Evolutionary conservation across 2,329 filamentous ascomycete genomes (phyloP), one percentile per base, ranked within the genome.

Genomic region (Chaetomiaceae sp.): DNA sequence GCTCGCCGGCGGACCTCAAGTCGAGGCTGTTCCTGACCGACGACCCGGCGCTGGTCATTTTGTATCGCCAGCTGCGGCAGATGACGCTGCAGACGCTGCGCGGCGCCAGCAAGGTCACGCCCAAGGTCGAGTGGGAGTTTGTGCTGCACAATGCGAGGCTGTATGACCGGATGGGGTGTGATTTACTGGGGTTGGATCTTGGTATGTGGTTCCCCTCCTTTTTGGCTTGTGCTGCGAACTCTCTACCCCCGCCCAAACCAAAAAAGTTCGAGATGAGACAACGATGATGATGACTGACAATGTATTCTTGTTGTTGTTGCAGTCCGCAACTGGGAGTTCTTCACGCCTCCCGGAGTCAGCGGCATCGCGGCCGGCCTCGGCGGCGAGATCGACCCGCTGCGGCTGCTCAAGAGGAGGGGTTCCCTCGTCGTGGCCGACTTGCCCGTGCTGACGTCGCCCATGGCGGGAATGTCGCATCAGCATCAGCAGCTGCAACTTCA

Each of bases 121-220:
- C 87, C 0, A 80, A 79, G 55, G 83, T 85, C 4, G 91, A 96
- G 68, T 95, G 89, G 87, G 82, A 87, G 27, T 96, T 96, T 65
- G 83, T 96, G 1, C 72, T 95, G 19, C 89, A 93, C 60, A 96
- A 89, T 47, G 89, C 90, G 14, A 78, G 83, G 48, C 74, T 93
- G 16, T 97, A 91, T 63, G 86, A 87, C 65, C 85, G 89, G 8
- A 96, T 93, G 91, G 92, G 93, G 3, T 95, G 93, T 63, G 92
- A 96, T 67, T 69, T 96, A 8, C 78, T 97, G 0, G 93, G 91
- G 1, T 73, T 97, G 4, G 89, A 95, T 61, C 73, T 97, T 5
- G 86, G 85, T 87, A 75, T 67, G 72, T 72, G 70, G 48, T 55
- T 67, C 35, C 48, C 47, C 23, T 38, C 25, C 25, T 21, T 14